Evolutionary conservation across 2,329 filamentous ascomycete genomes (phyloP), one percentile per base, ranked within the genome.

Genomic region (Claviceps purpurea): DNA sequence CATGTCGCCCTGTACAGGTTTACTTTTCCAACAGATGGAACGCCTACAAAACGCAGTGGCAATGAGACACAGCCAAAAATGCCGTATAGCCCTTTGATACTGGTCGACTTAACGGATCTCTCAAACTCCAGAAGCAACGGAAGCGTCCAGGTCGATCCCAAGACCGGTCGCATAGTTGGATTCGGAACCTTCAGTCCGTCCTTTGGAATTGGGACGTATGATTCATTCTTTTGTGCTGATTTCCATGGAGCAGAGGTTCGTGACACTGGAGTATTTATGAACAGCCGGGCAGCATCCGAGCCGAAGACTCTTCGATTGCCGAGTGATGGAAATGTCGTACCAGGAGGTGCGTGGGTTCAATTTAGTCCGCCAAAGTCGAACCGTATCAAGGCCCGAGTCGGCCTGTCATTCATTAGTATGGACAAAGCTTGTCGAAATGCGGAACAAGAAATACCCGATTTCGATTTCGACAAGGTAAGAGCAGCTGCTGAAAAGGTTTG

Each of bases 361-460:
- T 87, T 88, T 56, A 62, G 79, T 18, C 47, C 50, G 2, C 59
- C 61, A 11, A 44, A 52, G 10, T 53, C 54, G 24, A 71, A 73
- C 20, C 70, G 73, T 22, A 75, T 89, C 30, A 60, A 80, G 24
- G 82, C 76, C 20, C 75, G 87, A 14, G 84, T 89, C 16, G 86
- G 85, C 0, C 64, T 89, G 7, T 88, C 84, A 39, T 88, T 89
- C 60, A 79, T 88, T 37, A 84, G 77, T 55, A 70, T 74, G 1
- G 73, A 79, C 1, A 75, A 84, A 64, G 87, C 86, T 7, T 91
- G 87, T 59, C 61, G 68, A 16, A 87, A 84, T 61, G 85, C 82
- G 0, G 82, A 88, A 65, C 69, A 61, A 0, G 86, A 90, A 62
- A 82, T 89, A 8, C 77, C 84, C 0, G 68, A 78, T 6, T 86